Evolutionary conservation across 805 yeast genomes (phyloP), one percentile per base, ranked within the genome.

Genomic region (Lachancea lanzarotensis): DNA sequence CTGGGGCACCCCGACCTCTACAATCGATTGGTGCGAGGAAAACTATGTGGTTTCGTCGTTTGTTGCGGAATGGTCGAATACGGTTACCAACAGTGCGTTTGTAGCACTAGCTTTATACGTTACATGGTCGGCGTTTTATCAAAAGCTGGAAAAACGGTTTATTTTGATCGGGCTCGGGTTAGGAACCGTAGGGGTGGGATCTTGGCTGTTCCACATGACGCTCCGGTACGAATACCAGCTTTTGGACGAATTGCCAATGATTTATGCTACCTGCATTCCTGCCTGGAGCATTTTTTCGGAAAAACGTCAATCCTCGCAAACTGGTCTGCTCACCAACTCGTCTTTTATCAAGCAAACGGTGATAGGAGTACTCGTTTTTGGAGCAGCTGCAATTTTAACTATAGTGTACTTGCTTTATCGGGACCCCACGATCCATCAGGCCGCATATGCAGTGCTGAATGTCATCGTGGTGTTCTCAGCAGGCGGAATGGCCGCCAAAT

Each of bases 11-110:
- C 84, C 85, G 2, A 89, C 98, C 0, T 78, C 96, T 32, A 90
- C 98, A n/a, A 93, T 93, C 32, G 98, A 91, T 60, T 91, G 98
- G 98, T 91, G 98, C 67, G 98, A 91, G 59, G 98, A 93, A 65
- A 91, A 91, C 68, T 91, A 91, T 61, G 91, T 89, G 10, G 85
- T 90, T 1, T 76, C 91, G 11, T 76, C 75, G 11, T 93, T 85
- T 57, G 73, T 93, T 43, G 97, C 98, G 3, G 98, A 93, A 63
- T 84, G 87, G 45, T 74, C 91, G 47, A 93, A 93, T 60, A 86
- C 97, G 2, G 55, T 80, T 22, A 88, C 98, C 35, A 93, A 93
- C 52, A 65, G 73, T 2, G 69, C 70, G 29, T 80, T 79, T 53
- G 67, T 76, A 33, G 53, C 74, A 6, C 62, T 78, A 17, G 95